These are phyloP conservation scores for Hypoxylon subgilvum DNA, from an alignment of 495 filamentous ascomycete genomes.

Conservation along the genomic window DNA sequence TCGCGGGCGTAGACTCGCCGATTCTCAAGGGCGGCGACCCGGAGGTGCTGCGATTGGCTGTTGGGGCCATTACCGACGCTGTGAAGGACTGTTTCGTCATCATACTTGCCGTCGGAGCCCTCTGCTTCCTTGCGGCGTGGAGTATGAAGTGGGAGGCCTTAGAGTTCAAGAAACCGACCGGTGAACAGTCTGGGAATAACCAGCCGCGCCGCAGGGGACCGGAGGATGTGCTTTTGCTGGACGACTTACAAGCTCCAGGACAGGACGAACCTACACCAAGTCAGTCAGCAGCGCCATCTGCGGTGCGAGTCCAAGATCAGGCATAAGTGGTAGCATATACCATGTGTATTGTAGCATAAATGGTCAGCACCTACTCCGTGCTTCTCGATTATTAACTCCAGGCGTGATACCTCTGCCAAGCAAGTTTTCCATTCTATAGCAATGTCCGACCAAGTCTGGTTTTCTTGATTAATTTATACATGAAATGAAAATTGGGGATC, in stretches of 20 bases:
- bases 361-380: too few relatives aligned
- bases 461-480: slow-evolving; percentile 8
- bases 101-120: background rate
- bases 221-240: slow-evolving; percentile 1
- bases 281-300: too few relatives aligned
- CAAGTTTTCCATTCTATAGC: too few relatives aligned
- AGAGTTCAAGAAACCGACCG: slow-evolving; percentile 3
- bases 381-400: too few relatives aligned
- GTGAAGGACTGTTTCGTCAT: slow-evolving; percentile 10
- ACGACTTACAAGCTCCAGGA: background rate
- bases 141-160: slow-evolving; percentile 24
- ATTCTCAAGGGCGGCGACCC: slow-evolving; percentile 42
- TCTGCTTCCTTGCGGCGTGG: slow-evolving; percentile 10
- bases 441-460: background rate
- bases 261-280: too few relatives aligned
- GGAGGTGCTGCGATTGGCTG: slow-evolving; percentile 1
- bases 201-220: background rate
- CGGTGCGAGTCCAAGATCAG: too few relatives aligned
- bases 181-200: background rate
- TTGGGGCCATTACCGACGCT: slow-evolving; percentile 6
- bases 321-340: too few relatives aligned
- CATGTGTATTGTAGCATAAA: too few relatives aligned
- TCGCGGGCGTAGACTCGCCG: slow-evolving; percentile 51
- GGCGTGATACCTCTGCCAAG: too few relatives aligned
- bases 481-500: background rate